Evolutionary conservation across 2,329 filamentous ascomycete genomes (phyloP).

Genomic region (Botryotinia globosa): DNA sequence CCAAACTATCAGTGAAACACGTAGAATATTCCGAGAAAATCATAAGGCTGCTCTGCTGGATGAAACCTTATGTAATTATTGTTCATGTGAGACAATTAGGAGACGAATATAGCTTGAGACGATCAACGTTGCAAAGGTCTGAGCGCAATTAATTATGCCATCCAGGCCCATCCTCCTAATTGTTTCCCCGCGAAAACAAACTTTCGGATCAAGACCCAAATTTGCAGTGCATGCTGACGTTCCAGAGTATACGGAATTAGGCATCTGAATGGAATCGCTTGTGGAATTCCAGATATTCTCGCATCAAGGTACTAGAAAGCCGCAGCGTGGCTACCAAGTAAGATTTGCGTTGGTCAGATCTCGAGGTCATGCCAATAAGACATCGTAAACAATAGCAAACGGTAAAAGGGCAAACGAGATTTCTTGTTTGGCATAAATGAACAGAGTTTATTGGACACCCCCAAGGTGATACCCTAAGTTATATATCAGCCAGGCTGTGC

Average conservation of each 20-base stretch:
- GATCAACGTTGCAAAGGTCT: slow-evolving; percentile 1
- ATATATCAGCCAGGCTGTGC: neutral
- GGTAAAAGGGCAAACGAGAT: neutral
- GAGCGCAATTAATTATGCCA: neutral
- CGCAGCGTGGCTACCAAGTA: neutral
- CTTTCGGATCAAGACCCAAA: neutral
- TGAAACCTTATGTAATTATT: neutral
- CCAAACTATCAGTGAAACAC: slow-evolving; percentile 6
- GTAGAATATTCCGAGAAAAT: neutral
- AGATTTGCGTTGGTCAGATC: neutral
- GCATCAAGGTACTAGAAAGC: neutral
- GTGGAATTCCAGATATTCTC: neutral
- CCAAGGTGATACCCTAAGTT: neutral
- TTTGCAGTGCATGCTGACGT: neutral
- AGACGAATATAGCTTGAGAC: slow-evolving; percentile 7
- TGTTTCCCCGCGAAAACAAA: neutral
- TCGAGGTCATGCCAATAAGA: neutral
- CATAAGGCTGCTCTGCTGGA: neutral
- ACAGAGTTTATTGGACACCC: too few relatives aligned
- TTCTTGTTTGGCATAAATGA: neutral
- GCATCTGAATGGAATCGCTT: neutral
- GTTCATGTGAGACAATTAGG: neutral
- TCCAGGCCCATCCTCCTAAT: neutral
- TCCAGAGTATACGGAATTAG: neutral
- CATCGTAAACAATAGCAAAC: neutral